A percentile compares a stretch with the other conserved stretches of the same genome.
Conservation (phyloP, 352 stramenopile genomes). For the Globisporangium alternatum region DNA sequence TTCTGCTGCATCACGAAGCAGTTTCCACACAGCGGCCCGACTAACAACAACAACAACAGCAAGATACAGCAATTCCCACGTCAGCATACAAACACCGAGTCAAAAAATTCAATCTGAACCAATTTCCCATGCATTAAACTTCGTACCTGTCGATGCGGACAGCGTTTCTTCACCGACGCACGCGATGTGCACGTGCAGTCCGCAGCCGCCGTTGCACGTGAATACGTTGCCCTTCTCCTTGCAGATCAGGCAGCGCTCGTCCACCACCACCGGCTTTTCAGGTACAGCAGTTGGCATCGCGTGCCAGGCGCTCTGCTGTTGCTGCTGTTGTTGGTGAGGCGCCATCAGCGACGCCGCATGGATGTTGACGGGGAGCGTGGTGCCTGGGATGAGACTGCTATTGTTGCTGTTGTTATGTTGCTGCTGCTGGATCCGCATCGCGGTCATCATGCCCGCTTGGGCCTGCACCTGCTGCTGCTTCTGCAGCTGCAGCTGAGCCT, state of each 20-base stretch:
- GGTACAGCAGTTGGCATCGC: not conserved
- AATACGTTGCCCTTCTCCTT: constrained; percentile 48
- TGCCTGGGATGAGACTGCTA: constrained; percentile 4
- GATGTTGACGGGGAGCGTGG: constrained; percentile 6
- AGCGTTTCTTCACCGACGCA: constrained; percentile 65
- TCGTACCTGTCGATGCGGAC: constrained; percentile 43
- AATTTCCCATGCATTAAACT: not conserved
- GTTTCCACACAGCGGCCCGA: constrained; percentile 61
- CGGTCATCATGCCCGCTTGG: constrained; percentile 5
- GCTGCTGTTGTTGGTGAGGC: not conserved
- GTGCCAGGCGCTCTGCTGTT: constrained; percentile 5
- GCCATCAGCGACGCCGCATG: constrained; percentile 6
- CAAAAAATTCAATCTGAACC: not conserved
- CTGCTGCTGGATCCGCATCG: constrained; percentile 10
- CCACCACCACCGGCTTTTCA: constrained; percentile 1
- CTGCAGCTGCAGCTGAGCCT: constrained; percentile 5
- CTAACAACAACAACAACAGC: constrained; percentile 21
- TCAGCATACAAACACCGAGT: not conserved
- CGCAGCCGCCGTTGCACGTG: constrained; percentile 57
- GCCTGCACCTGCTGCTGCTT: constrained; percentile 8
- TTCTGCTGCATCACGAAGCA: constrained; percentile 75
- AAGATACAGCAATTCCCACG: not conserved
- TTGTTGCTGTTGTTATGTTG: constrained; percentile 19
- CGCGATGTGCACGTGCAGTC: constrained; percentile 44
- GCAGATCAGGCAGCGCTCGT: constrained; percentile 49